A percentile compares a stretch with the other conserved stretches of the same genome.
These are phyloP conservation scores for Chaetoceros tenuissimus DNA, from an alignment of 108 stramenopile genomes.

Conservation along the genomic window DNA sequence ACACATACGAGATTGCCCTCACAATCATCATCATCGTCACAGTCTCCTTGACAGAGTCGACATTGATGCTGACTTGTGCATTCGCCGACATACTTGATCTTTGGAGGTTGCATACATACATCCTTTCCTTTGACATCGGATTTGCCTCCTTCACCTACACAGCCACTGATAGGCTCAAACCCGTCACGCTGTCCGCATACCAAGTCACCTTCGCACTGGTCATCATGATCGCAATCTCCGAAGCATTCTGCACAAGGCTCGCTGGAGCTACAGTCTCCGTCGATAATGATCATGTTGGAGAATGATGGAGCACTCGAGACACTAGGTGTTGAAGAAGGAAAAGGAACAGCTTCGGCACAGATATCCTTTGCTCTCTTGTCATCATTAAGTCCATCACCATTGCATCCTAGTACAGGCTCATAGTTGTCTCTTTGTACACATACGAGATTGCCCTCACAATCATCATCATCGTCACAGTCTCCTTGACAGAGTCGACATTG, in stretches of 20 bases:
- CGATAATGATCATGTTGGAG: too few relatives aligned
- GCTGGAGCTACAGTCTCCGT: too few relatives aligned
- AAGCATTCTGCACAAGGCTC: conserved; percentile 23
- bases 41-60: conserved; percentile 62
- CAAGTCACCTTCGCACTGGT: conserved; percentile 23
- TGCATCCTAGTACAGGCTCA: conserved; percentile 20
- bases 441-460: conserved; percentile 9
- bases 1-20: conserved; percentile 31
- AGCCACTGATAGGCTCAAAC: conserved; percentile 13
- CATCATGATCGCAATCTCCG: conserved; percentile 34
- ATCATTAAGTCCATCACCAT: conserved; percentile 8
- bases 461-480: conserved; percentile 39
- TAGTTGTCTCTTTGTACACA: conserved; percentile 17
- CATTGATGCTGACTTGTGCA: too few relatives aligned
- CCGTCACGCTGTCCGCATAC: conserved; percentile 19
- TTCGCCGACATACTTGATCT: too few relatives aligned
- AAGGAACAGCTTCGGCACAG: too few relatives aligned
- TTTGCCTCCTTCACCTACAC: conserved; percentile 8
- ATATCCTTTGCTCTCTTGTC: too few relatives aligned
- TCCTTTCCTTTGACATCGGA: too few relatives aligned
- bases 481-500: conserved; percentile 59
- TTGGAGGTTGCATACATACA: too few relatives aligned
- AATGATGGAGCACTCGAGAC: too few relatives aligned
- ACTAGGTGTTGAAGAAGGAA: too few relatives aligned
- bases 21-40: conserved; percentile 47